These are phyloP conservation scores for Calocybe indica DNA, from an alignment of 768 basidiomycete genomes.

Conservation along the genomic window DNA sequence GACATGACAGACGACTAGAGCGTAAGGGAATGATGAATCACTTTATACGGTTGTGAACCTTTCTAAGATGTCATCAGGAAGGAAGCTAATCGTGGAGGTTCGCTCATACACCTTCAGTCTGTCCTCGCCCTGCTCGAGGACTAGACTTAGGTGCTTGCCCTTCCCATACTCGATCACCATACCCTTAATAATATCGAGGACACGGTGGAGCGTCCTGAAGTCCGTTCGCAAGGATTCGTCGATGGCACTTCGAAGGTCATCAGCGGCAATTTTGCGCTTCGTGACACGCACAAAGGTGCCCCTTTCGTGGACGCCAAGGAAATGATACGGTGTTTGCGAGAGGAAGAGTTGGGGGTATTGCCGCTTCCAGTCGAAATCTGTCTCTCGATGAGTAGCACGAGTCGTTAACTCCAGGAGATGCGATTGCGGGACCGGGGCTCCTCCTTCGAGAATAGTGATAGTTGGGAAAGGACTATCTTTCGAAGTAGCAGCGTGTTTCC, in stretches of 20 bases:
- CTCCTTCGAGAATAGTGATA: slow-evolving; percentile 17
- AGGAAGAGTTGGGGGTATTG: slow-evolving; percentile 62
- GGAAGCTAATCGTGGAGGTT: slow-evolving; percentile 30
- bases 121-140: slow-evolving; percentile 32
- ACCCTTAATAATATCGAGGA: slow-evolving; percentile 38
- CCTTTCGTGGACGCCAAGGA: slow-evolving; percentile 49
- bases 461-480: slow-evolving; percentile 9
- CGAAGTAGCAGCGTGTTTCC: slow-evolving; percentile 7
- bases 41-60: slow-evolving; percentile 19
- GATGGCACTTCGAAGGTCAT: slow-evolving; percentile 26
- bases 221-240: slow-evolving; percentile 23
- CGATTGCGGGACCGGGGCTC: slow-evolving; percentile 31
- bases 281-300: slow-evolving; percentile 47
- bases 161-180: slow-evolving; percentile 47
- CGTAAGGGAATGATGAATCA: background rate
- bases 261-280: slow-evolving; percentile 37
- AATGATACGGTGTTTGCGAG: slow-evolving; percentile 59
- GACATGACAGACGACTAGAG: background rate
- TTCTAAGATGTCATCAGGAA: slow-evolving; percentile 38
- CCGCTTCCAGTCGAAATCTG: slow-evolving; percentile 48
- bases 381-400: slow-evolving; percentile 24
- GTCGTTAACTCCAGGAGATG: slow-evolving; percentile 43
- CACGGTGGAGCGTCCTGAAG: slow-evolving; percentile 31
- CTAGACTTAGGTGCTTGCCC: slow-evolving; percentile 47
- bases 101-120: slow-evolving; percentile 47